Conservation (phyloP, 805 yeast genomes). For the Cyberlindnera galapagoensis region DNA sequence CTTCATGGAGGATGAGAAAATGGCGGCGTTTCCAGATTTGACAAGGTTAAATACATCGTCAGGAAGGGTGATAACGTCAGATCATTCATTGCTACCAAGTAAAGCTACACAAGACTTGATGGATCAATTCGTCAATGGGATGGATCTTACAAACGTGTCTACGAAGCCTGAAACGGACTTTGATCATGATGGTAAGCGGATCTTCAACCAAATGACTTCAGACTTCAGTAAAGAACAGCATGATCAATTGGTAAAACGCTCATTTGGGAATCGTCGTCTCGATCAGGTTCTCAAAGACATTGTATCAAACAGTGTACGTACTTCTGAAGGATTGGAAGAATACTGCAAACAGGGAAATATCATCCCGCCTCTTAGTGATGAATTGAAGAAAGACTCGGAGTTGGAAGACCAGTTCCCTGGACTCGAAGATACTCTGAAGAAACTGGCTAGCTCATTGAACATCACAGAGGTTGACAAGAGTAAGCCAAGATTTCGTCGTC, state of each 20-base stretch:
- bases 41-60: slow-evolving; percentile 29
- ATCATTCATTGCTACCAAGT: slow-evolving; percentile 28
- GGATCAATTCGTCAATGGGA: slow-evolving; percentile 36
- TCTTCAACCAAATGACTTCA: slow-evolving; percentile 16
- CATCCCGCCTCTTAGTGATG: slow-evolving; percentile 25
- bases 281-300: slow-evolving; percentile 14
- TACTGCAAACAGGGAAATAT: slow-evolving; percentile 13
- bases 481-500: background rate
- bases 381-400: slow-evolving; percentile 13
- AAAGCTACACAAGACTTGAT: slow-evolving; percentile 34
- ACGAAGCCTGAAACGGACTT: slow-evolving; percentile 21
- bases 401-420: slow-evolving; percentile 10
- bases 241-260: slow-evolving; percentile 22
- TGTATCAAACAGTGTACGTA: slow-evolving; percentile 7
- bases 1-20: slow-evolving; percentile 66
- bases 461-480: slow-evolving; percentile 19
- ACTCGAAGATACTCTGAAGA: slow-evolving; percentile 12
- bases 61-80: slow-evolving; percentile 20
- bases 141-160: slow-evolving; percentile 33
- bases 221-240: slow-evolving; percentile 3
- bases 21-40: slow-evolving; percentile 44
- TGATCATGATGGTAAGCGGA: slow-evolving; percentile 10
- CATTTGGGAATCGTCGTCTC: slow-evolving; percentile 21
- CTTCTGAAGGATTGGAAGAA: slow-evolving; percentile 7
- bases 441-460: slow-evolving; percentile 12